Conservation (phyloP, 192 early-diverging fungal genomes). For the Backusella liffmaniae region DNA sequence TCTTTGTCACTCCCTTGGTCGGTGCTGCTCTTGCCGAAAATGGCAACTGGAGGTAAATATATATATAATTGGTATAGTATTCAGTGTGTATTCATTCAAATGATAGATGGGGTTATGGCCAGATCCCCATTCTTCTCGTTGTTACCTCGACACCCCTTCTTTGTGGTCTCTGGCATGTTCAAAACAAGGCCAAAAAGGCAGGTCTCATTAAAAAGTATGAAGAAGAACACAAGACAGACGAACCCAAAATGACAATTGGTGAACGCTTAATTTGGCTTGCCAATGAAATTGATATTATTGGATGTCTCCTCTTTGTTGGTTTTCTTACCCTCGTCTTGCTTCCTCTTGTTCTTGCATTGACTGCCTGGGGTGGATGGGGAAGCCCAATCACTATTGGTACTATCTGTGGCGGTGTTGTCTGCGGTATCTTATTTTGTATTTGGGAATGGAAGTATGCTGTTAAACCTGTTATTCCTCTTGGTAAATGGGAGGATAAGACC, state of each 20-base stretch:
- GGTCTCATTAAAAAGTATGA: slow-evolving; percentile 1
- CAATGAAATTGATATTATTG: slow-evolving; percentile 16
- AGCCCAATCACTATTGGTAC: slow-evolving; percentile 22
- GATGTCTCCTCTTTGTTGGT: slow-evolving; percentile 18
- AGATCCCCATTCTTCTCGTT: slow-evolving; percentile 15
- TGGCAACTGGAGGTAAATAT: slow-evolving; percentile 11
- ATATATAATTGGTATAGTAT: too few relatives aligned
- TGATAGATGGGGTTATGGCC: slow-evolving; percentile 11
- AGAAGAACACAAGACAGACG: not conserved
- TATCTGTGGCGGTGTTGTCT: slow-evolving; percentile 6
- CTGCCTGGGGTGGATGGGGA: slow-evolving; percentile 16
- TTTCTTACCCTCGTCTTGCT: slow-evolving; percentile 20
- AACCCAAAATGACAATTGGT: not conserved
- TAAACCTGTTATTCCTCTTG: slow-evolving; percentile 20
- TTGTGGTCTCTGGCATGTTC: slow-evolving; percentile 10
- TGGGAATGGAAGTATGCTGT: slow-evolving; percentile 27
- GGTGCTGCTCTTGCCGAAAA: slow-evolving; percentile 4
- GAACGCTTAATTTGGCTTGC: not conserved
- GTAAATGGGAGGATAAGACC: slow-evolving; percentile 16
- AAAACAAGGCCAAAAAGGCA: slow-evolving; percentile 13
- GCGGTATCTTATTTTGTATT: slow-evolving; percentile 9
- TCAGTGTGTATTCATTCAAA: too few relatives aligned
- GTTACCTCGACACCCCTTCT: slow-evolving; percentile 16
- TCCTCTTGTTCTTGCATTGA: slow-evolving; percentile 22
- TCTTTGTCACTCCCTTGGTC: slow-evolving; percentile 10